Evolutionary conservation across 768 basidiomycete species (phyloP), one percentile per base, ranked within the genome.

Genomic region (Tulasnella sp.): DNA sequence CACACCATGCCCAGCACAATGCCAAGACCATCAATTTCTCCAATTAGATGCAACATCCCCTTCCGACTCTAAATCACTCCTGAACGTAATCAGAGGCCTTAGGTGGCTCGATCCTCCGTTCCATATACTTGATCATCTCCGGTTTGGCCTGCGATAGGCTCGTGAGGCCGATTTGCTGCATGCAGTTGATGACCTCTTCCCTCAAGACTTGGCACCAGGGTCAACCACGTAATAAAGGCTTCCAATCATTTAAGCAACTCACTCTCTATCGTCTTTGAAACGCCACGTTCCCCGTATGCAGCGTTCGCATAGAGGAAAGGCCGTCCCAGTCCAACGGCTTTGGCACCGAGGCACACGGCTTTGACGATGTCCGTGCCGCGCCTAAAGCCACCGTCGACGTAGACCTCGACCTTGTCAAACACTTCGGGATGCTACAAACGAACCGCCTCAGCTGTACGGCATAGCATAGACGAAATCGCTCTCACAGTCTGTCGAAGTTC

Each of bases 241-340:
- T 2, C 79, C 46, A 46, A 70, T 23, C 42, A 39, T 39, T 11
- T 32, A 0, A 26, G 20, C 40, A 23, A 72, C 82, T 80, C 48
- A 82, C 82, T 82, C 77, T 80, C 81, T 71, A 79, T 80, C 55
- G 80, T 83, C 57, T 77, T 40, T 72, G 42, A 61, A 46, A 80
- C 82, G 79, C 78, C 85, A 10, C 79, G 81, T 69, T 84, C 83
- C 6, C 86, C 86, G 82, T 85, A 86, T 0, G 83, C 79, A 13
- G 82, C 80, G 69, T 87, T 85, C 10, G 84, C 94, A 82, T 93
- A 97, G 15, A 98, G 86, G 86, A 96, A 93, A 18, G 92, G 88
- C 18, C 96, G 87, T 2, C 96, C 96, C 42, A 98, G 85, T 5
- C 96, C 95, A 23, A 96, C 93, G 10, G 92, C 93, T 80, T 85